Conservation (phyloP, 1,139 yeast species). For the Arxiozyma heterogenica region DNA sequence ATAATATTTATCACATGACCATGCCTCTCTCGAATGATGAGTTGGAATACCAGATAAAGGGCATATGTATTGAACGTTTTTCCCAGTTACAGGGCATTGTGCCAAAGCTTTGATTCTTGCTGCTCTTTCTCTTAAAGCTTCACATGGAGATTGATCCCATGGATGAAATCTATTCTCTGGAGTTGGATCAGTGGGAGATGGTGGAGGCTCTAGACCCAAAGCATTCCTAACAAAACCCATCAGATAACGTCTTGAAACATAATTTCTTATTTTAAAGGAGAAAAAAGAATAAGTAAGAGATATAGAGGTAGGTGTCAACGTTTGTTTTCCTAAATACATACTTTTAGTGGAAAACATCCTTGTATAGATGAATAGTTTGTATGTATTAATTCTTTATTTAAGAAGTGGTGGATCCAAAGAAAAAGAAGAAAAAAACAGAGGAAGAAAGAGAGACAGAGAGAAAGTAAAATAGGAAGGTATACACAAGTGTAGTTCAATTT, state of each 20-base stretch:
- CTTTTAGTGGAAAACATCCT: not conserved
- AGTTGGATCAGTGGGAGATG: conserved; percentile 54
- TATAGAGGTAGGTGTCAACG: not conserved
- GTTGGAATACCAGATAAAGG: conserved; percentile 96
- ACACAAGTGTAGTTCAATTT: too few species aligned
- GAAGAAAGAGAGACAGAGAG: too few species aligned
- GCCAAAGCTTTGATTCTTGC: conserved; percentile 85
- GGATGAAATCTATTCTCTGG: conserved; percentile 60
- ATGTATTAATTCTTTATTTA: too few species aligned
- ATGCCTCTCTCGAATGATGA: conserved; percentile 82
- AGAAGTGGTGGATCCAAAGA: too few species aligned
- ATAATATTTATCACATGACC: conserved; percentile 72
- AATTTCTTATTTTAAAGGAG: not conserved
- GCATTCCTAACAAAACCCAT: conserved; percentile 47
- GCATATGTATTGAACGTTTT: conserved; percentile 76
- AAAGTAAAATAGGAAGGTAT: too few species aligned
- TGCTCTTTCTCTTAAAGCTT: conserved; percentile 83
- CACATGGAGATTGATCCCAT: conserved; percentile 91
- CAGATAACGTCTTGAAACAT: conserved; percentile 27
- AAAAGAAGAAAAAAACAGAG: too few species aligned
- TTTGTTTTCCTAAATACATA: not conserved
- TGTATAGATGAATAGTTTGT: not conserved
- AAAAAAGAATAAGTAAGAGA: not conserved
- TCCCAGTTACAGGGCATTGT: conserved; percentile 80
- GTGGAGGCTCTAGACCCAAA: conserved; percentile 53